phyloP scores from a whole-genome alignment of 805 yeast genomes.

The Nakazawaea ernobii region DNA sequence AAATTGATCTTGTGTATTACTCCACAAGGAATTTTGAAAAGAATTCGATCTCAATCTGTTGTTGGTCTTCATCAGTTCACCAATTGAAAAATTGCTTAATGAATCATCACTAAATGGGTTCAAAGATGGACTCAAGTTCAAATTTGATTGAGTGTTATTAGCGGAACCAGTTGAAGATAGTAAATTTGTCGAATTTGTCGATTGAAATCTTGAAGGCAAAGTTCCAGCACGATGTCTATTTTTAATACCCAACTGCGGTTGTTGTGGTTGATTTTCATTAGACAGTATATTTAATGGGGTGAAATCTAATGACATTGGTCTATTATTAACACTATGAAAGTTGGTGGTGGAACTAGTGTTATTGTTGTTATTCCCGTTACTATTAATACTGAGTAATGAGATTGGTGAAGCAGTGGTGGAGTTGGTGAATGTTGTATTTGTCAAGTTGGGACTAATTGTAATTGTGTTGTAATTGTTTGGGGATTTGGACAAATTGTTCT shows the following conservation, averaged over 20 bases:
- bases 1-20: slow-evolving; percentile 31
- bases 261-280: background rate
- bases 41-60: slow-evolving; percentile 52
- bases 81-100: slow-evolving; percentile 1
- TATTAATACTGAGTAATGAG: slow-evolving; percentile 8
- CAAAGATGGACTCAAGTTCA: slow-evolving; percentile 21
- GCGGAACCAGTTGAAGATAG: slow-evolving; percentile 8
- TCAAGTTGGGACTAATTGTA: slow-evolving; percentile 4
- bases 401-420: slow-evolving; percentile 7
- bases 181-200: slow-evolving; percentile 17
- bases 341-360: background rate
- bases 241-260: slow-evolving; percentile 29
- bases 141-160: slow-evolving; percentile 14
- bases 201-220: slow-evolving; percentile 55
- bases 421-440: background rate
- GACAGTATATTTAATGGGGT: slow-evolving; percentile 1
- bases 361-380: background rate
- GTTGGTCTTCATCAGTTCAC: background rate
- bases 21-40: slow-evolving; percentile 54
- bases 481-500: slow-evolving; percentile 1
- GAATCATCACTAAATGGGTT: slow-evolving; percentile 18
- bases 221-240: slow-evolving; percentile 76
- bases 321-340: background rate
- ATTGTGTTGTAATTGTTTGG: slow-evolving; percentile 1
- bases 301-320: slow-evolving; percentile 11